Evolutionary conservation across 306 rosid genomes (phyloP).

Genomic region (Sphenostylis stenocarpa): DNA sequence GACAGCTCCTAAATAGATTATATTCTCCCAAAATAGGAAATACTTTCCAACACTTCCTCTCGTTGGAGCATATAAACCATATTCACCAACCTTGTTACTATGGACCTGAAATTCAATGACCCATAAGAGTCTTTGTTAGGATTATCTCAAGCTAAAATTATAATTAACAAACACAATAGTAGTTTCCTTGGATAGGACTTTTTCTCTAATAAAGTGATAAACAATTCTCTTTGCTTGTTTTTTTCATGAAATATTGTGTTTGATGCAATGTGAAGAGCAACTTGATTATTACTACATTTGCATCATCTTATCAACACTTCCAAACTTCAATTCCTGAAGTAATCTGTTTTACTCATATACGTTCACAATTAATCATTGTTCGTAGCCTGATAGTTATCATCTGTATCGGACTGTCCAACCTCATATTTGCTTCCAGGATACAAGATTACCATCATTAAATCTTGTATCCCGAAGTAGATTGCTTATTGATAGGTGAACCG

Average conservation of each 20-base stretch:
- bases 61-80: not conserved
- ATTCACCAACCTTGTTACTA: not conserved
- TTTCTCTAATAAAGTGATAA: not conserved
- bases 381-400: not conserved
- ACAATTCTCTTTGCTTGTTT: not conserved
- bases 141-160: not conserved
- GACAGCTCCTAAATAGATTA: not conserved
- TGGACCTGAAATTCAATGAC: not conserved
- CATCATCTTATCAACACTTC: not conserved
- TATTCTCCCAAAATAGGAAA: not conserved
- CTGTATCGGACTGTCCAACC: not conserved
- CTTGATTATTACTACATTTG: not conserved
- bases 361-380: not conserved
- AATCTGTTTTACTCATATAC: not conserved
- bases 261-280: not conserved
- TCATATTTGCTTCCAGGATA: not conserved
- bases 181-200: not conserved
- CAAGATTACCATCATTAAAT: not conserved
- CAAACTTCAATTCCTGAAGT: not conserved
- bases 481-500: not conserved
- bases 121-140: not conserved
- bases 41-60: not conserved
- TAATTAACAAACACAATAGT: not conserved
- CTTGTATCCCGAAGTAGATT: not conserved
- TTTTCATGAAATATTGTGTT: not conserved